Percentiles rank a stretch among this genome's conserved stretches.
phyloP scores from a whole-genome alignment of 805 yeast genomes.

The Hanseniaspora lachancei region DNA sequence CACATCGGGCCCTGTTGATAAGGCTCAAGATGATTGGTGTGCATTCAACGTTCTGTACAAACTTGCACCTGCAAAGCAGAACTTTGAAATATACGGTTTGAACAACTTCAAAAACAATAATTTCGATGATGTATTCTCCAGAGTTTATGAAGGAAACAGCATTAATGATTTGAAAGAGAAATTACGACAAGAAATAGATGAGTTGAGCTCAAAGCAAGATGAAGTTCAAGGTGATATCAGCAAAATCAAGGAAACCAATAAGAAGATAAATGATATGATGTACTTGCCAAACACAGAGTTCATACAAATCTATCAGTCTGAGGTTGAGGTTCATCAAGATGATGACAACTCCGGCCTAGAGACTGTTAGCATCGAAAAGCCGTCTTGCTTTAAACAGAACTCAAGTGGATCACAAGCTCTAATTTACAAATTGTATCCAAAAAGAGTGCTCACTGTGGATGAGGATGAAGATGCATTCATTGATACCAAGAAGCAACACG shows the following conservation, averaged over 20 bases:
- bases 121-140: neutral
- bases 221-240: neutral
- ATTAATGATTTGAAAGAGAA: neutral
- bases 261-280: neutral
- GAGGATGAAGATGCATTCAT: neutral
- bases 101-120: neutral
- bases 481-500: neutral
- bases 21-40: slow-evolving; percentile 12
- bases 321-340: neutral
- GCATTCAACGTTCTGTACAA: slow-evolving; percentile 2
- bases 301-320: neutral
- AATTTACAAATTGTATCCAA: neutral
- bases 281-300: neutral
- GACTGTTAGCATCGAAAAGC: neutral
- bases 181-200: neutral
- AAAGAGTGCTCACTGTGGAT: neutral
- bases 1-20: neutral
- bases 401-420: neutral
- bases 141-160: neutral
- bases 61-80: neutral
- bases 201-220: neutral
- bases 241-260: neutral
- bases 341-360: neutral
- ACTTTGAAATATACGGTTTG: neutral
- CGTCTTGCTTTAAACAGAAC: neutral